Evolutionary conservation across 345 rosid genomes (phyloP).

Genomic region (Lepidium aucheri): DNA sequence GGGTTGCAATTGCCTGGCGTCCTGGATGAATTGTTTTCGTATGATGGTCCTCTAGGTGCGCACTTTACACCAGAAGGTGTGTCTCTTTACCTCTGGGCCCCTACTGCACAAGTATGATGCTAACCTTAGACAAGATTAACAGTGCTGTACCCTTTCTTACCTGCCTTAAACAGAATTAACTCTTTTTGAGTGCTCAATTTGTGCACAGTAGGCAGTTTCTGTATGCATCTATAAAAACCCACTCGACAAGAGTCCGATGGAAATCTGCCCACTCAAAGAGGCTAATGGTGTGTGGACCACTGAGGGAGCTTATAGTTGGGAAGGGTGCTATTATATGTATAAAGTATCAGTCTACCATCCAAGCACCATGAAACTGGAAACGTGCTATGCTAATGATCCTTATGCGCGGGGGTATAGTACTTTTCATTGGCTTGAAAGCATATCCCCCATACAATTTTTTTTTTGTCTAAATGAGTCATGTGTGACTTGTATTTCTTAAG

Average conservation of each 20-base stretch:
- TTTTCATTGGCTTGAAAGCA: too few species aligned
- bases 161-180: not conserved
- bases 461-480: slow-evolving; percentile 10
- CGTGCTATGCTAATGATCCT: slow-evolving; percentile 90
- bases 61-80: slow-evolving; percentile 45
- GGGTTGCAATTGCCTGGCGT: slow-evolving; percentile 85
- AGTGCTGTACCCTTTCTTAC: not conserved
- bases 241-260: slow-evolving; percentile 38
- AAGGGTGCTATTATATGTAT: slow-evolving; percentile 77
- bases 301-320: slow-evolving; percentile 63
- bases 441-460: too few species aligned
- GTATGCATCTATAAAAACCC: slow-evolving; percentile 48
- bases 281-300: slow-evolving; percentile 68
- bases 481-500: slow-evolving; percentile 20
- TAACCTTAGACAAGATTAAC: not conserved
- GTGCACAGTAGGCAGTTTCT: slow-evolving; percentile 48
- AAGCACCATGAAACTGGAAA: slow-evolving; percentile 62
- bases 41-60: slow-evolving; percentile 88
- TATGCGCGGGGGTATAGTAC: slow-evolving; percentile 80
- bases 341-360: slow-evolving; percentile 79
- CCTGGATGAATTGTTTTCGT: slow-evolving; percentile 73
- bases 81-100: slow-evolving; percentile 79
- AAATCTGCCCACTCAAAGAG: slow-evolving; percentile 48
- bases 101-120: slow-evolving; percentile 72
- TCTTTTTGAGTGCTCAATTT: slow-evolving; percentile 18